These are phyloP conservation scores for Globisporangium okanoganense DNA, from an alignment of 352 stramenopile species.

Conservation along the genomic window DNA sequence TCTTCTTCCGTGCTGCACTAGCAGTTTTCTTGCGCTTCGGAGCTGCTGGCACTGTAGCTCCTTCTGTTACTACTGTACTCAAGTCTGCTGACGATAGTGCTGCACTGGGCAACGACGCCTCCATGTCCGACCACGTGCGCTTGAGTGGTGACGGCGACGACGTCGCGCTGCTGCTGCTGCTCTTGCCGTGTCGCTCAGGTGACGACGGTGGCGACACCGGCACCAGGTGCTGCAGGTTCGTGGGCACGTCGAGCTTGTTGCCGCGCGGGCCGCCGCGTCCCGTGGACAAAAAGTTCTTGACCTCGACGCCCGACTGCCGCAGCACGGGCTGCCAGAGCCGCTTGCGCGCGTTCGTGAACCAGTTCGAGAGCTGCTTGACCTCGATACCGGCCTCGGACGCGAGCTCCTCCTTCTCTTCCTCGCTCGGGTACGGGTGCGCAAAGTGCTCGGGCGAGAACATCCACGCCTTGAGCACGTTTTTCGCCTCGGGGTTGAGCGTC, in stretches of 20 bases:
- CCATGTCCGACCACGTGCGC: constrained; percentile 46
- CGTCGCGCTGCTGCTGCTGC: constrained; percentile 5
- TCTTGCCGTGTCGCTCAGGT: constrained; percentile 16
- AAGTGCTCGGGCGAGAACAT: constrained; percentile 90
- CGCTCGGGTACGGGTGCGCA: constrained; percentile 82
- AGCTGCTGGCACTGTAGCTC: not conserved
- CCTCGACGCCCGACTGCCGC: constrained; percentile 82
- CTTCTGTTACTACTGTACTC: not conserved
- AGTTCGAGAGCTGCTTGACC: constrained; percentile 88
- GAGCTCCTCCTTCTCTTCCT: constrained; percentile 86
- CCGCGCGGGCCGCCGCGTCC: constrained; percentile 73
- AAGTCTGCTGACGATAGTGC: not conserved
- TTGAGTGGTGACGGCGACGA: constrained; percentile 41
- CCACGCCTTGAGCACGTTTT: constrained; percentile 86
- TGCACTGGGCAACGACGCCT: constrained; percentile 23
- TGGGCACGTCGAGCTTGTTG: constrained; percentile 71
- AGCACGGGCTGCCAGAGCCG: constrained; percentile 84
- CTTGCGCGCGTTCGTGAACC: constrained; percentile 89
- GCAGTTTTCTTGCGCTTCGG: constrained; percentile 44
- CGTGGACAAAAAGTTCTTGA: constrained; percentile 87
- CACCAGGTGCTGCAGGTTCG: constrained; percentile 58
- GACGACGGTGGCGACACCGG: constrained; percentile 31
- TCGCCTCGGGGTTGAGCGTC: constrained; percentile 79
- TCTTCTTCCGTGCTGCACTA: constrained; percentile 26
- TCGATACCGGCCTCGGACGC: constrained; percentile 77